Evolutionary conservation across 108 stramenopile genomes (phyloP).

Genomic region (Fistulifera pelliculosa): DNA sequence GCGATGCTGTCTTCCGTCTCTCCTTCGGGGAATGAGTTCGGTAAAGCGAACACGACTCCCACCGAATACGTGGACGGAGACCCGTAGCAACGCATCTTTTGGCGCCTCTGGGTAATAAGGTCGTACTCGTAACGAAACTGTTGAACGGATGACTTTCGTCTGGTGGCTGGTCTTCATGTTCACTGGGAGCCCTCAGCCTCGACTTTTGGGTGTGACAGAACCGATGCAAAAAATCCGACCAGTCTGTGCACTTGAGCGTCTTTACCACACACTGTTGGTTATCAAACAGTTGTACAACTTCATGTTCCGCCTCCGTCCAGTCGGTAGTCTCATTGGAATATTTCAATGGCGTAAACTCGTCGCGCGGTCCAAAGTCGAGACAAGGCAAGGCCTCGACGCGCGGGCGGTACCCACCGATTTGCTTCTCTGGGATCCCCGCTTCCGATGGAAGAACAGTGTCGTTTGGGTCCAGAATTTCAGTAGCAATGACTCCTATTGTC

Average conservation of each 20-base stretch:
- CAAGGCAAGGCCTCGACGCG: slow-evolving; percentile 57
- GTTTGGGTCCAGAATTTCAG: slow-evolving; percentile 2
- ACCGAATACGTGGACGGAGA: slow-evolving; percentile 57
- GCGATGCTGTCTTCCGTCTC: slow-evolving; percentile 50
- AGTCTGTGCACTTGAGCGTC: slow-evolving; percentile 71
- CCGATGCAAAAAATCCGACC: slow-evolving; percentile 67
- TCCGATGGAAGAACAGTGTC: slow-evolving; percentile 4
- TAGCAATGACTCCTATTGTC: not conserved
- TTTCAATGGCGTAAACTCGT: slow-evolving; percentile 54
- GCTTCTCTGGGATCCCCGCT: slow-evolving; percentile 14
- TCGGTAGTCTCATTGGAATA: slow-evolving; percentile 5
- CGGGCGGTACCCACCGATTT: slow-evolving; percentile 61
- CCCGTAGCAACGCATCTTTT: slow-evolving; percentile 80
- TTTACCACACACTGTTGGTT: slow-evolving; percentile 65
- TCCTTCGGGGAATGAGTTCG: slow-evolving; percentile 23
- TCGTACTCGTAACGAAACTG: slow-evolving; percentile 73
- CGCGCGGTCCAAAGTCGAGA: slow-evolving; percentile 41
- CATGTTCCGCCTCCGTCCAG: slow-evolving; percentile 54
- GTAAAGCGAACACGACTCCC: slow-evolving; percentile 78
- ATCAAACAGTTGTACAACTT: slow-evolving; percentile 50
- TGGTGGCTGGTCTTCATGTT: slow-evolving; percentile 24
- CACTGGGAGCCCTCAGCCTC: slow-evolving; percentile 13
- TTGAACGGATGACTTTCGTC: slow-evolving; percentile 44
- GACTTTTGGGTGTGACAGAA: slow-evolving; percentile 21
- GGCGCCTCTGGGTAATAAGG: slow-evolving; percentile 55